A percentile compares a stretch with the other conserved stretches of the same genome.
Conservation (phyloP, 179 eudicot genomes). For the Carnegiea gigantea region DNA sequence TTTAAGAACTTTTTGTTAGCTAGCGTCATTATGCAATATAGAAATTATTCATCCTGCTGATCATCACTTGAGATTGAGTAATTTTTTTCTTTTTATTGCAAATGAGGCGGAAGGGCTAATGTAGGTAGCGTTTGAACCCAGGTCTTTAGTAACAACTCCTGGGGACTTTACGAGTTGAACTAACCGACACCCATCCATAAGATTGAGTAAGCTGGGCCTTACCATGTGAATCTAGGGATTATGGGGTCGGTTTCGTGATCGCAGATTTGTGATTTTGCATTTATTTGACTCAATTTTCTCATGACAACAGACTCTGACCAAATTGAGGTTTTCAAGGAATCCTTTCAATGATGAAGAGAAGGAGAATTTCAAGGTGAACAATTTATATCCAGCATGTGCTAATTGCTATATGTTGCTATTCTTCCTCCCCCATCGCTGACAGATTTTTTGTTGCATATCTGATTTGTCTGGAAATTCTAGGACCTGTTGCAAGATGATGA, state of each 20-base stretch:
- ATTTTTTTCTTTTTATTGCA: too few species aligned
- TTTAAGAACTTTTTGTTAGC: not conserved
- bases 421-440: not conserved
- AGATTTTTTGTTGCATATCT: slow-evolving; percentile 1
- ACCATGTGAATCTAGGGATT: not conserved
- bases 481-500: slow-evolving; percentile 68
- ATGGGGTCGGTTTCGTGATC: not conserved
- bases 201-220: not conserved
- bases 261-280: not conserved
- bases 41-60: not conserved
- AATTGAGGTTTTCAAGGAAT: slow-evolving; percentile 85
- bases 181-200: too few species aligned
- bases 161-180: too few species aligned
- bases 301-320: slow-evolving; percentile 73
- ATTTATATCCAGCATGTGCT: not conserved
- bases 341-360: slow-evolving; percentile 57
- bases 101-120: too few species aligned
- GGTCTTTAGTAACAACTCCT: too few species aligned
- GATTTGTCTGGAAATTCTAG: slow-evolving; percentile 36
- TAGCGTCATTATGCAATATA: not conserved
- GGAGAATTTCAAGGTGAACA: slow-evolving; percentile 65
- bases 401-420: slow-evolving; percentile 1
- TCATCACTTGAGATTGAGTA: not conserved
- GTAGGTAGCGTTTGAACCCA: too few species aligned
- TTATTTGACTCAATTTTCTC: slow-evolving; percentile 17